These are phyloP conservation scores for Rubia peregrina DNA, from an alignment of 305 asterid genomes.

Conservation along the genomic window DNA sequence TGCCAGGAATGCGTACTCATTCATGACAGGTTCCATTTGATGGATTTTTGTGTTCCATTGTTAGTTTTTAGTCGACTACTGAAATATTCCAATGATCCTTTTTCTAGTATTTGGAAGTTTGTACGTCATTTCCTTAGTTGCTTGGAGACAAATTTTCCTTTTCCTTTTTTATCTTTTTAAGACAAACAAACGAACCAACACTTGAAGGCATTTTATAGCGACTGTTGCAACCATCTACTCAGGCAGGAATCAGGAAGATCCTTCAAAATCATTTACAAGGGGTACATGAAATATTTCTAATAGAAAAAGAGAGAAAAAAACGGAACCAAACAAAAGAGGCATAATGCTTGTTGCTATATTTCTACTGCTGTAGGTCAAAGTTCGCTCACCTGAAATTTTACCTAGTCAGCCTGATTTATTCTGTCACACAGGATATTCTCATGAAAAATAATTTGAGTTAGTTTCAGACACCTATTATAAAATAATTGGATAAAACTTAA, in stretches of 20 bases:
- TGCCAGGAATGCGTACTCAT: neutral
- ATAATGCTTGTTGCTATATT: neutral
- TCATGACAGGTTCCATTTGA: constrained; percentile 3
- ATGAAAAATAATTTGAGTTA: too few relatives aligned
- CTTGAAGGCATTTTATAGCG: neutral
- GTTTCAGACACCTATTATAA: too few relatives aligned
- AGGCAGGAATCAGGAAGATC: neutral
- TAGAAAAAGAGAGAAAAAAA: neutral
- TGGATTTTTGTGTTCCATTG: neutral
- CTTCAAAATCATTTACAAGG: neutral
- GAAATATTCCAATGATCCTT: constrained; percentile 1
- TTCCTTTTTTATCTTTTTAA: neutral
- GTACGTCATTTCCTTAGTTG: constrained; percentile 1
- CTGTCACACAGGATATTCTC: too few relatives aligned
- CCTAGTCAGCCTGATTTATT: too few relatives aligned
- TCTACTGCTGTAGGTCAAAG: neutral
- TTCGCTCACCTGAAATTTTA: neutral
- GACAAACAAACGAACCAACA: neutral
- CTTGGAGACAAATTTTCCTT: neutral
- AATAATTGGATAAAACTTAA: too few relatives aligned
- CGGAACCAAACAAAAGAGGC: neutral
- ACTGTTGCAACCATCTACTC: neutral
- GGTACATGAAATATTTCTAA: neutral
- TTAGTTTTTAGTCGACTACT: neutral
- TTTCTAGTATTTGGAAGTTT: neutral